Evolutionary conservation across 2,329 filamentous ascomycete species (phyloP).

Genomic region (Xylariomycetidae sp.): DNA sequence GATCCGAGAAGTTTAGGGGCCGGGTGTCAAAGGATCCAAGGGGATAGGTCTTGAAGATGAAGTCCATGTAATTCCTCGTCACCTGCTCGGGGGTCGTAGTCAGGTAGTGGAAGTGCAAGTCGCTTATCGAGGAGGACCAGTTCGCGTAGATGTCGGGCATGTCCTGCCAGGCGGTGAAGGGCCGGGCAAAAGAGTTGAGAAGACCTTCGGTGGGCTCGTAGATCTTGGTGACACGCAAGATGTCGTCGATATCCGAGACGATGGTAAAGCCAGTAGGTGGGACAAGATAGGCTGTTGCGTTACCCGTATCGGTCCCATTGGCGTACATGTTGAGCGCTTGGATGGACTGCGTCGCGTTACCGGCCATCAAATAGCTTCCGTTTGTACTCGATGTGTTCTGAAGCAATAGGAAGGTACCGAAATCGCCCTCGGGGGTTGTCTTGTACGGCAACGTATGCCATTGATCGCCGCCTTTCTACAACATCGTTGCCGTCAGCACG

Average conservation of each 20-base stretch:
- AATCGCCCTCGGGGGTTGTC: slow-evolving; percentile 65
- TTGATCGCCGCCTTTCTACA: slow-evolving; percentile 58
- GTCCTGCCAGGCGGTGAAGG: slow-evolving; percentile 68
- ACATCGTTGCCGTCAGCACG: slow-evolving; percentile 11
- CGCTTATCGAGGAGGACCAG: slow-evolving; percentile 60
- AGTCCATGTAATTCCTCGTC: slow-evolving; percentile 72
- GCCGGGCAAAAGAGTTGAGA: slow-evolving; percentile 67
- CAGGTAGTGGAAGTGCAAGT: slow-evolving; percentile 75
- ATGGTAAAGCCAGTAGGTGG: slow-evolving; percentile 65
- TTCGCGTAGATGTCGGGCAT: slow-evolving; percentile 76
- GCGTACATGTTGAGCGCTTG: slow-evolving; percentile 65
- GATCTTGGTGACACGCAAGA: slow-evolving; percentile 74
- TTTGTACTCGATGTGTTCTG: slow-evolving; percentile 46
- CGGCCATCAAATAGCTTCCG: slow-evolving; percentile 47
- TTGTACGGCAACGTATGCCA: slow-evolving; percentile 57
- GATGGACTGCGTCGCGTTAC: slow-evolving; percentile 58
- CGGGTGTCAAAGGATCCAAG: slow-evolving; percentile 72
- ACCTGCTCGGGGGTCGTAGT: slow-evolving; percentile 76
- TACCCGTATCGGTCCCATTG: slow-evolving; percentile 59
- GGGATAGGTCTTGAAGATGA: slow-evolving; percentile 73
- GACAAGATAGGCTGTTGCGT: slow-evolving; percentile 71
- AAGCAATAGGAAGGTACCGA: slow-evolving; percentile 63
- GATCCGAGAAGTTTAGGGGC: slow-evolving; percentile 73
- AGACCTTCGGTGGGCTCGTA: slow-evolving; percentile 69
- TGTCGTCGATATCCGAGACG: slow-evolving; percentile 74